Base-by-base conservation (phyloP, 768 basidiomycete species). In the Lentinus tigrinus region DNA sequence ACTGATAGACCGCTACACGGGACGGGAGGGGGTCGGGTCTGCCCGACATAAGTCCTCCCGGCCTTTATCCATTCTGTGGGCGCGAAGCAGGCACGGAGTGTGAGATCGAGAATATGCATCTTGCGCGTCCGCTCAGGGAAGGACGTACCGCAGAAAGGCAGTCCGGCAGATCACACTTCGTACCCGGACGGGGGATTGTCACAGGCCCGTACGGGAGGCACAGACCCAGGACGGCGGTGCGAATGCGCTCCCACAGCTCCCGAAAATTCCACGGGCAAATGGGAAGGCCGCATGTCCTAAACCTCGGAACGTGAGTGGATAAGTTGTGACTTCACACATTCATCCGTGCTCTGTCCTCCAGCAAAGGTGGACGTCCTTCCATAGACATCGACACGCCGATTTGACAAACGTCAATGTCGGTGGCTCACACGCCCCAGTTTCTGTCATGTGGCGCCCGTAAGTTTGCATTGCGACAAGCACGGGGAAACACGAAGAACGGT, bases 81-180 rank as follows among this genome's bases (percentile, higher is more conserved):
- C 59, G 59, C 59, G 59, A 61, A 54, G 57, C 56, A 62, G 61
- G 61, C 56, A 62, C 61, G 54, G 44, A 54, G 48, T 58, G 61
- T 58, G 61, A 55, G 61, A 62, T 56, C 44, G 53, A 19, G 49
- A 27, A 48, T 24, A 26, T 39, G 28, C 57, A 58, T 55, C 57
- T 58, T 46, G 57, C 43, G 53, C 57, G 48, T 40, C 50, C 54
- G 13, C 11, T 10, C 23, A 52, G 49, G 61, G 56, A 43, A 58
- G 44, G 54, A 43, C 24, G 50, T 10, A 28, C 54, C 53, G 49
- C 48, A 62, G 50, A 43, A 56, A 50, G 57, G 57, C 36, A 58
- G 43, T 24, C 53, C 55, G 55, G 55, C 38, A 61, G 60, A 57
- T 61, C 52, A 44, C 42, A 47, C 3, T 47, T 61, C 55, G 60